Conservation (phyloP, 202 grass and related monocot species). For the Tripidium arundinaceum region DNA sequence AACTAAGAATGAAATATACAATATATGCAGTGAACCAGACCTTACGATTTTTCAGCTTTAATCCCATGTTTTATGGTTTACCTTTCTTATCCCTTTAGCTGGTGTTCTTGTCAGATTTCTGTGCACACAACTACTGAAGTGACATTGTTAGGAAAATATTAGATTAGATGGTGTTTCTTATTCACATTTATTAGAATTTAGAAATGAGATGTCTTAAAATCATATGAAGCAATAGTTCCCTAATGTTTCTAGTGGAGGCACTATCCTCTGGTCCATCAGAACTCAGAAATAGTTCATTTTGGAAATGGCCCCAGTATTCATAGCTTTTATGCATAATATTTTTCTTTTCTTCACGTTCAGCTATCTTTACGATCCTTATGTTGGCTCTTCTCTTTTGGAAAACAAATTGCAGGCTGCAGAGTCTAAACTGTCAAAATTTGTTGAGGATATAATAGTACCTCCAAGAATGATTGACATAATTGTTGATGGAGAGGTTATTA, state of each 20-base stretch:
- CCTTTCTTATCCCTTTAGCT: neutral
- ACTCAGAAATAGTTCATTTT: neutral
- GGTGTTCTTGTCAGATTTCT: neutral
- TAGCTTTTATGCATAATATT: slow-evolving; percentile 14
- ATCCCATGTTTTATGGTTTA: slow-evolving; percentile 7
- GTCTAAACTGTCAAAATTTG: slow-evolving; percentile 85
- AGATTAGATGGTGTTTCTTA: neutral
- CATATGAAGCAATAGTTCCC: neutral
- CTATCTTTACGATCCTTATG: slow-evolving; percentile 23
- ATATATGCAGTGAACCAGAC: too few species aligned
- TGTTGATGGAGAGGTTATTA: slow-evolving; percentile 90
- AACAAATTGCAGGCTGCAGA: slow-evolving; percentile 69
- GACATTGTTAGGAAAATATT: neutral
- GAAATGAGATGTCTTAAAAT: neutral
- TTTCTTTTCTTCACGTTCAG: neutral
- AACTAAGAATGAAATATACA: too few species aligned
- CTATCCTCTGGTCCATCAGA: neutral
- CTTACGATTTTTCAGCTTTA: too few species aligned
- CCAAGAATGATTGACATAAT: slow-evolving; percentile 95
- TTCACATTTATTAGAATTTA: neutral
- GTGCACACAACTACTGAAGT: neutral
- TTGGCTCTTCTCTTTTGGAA: slow-evolving; percentile 19
- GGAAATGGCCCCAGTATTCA: neutral
- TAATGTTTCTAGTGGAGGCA: neutral
- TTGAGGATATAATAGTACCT: slow-evolving; percentile 93